Percentiles rank a stretch among this genome's conserved stretches.
phyloP scores from a whole-genome alignment of 768 basidiomycete species.

The Bullera alba region DNA sequence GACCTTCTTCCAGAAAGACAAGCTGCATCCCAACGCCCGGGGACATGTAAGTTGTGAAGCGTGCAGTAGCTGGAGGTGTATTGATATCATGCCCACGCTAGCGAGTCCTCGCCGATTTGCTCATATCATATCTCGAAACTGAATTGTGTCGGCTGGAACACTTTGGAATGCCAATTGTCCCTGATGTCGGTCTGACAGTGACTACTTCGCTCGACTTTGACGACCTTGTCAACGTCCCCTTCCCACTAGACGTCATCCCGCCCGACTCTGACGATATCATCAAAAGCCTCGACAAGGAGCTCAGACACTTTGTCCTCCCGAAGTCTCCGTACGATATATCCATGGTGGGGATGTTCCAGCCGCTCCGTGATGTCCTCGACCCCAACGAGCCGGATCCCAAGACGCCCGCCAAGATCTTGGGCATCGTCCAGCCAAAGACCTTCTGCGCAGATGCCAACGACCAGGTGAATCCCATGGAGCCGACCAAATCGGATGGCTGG shows the following conservation, averaged over 20 bases:
- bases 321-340: slow-evolving; percentile 26
- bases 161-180: slow-evolving; percentile 29
- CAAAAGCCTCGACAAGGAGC: too few species aligned
- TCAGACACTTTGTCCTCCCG: slow-evolving; percentile 27
- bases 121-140: slow-evolving; percentile 36
- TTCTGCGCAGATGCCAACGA: slow-evolving; percentile 46
- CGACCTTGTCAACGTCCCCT: slow-evolving; percentile 23
- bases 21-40: slow-evolving; percentile 41
- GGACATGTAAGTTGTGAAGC: slow-evolving; percentile 35
- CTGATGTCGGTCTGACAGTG: slow-evolving; percentile 14
- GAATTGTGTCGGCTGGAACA: slow-evolving; percentile 34
- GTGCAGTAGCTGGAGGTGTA: background rate
- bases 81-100: slow-evolving; percentile 7
- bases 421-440: slow-evolving; percentile 35
- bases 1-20: slow-evolving; percentile 36
- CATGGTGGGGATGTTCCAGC: slow-evolving; percentile 31
- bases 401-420: slow-evolving; percentile 17
- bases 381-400: slow-evolving; percentile 24
- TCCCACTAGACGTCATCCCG: slow-evolving; percentile 29
- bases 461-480: slow-evolving; percentile 33
- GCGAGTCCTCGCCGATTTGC: slow-evolving; percentile 39
- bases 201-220: slow-evolving; percentile 17
- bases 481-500: slow-evolving; percentile 33
- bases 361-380: slow-evolving; percentile 35
- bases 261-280: too few species aligned